Percentiles rank a stretch among this genome's conserved stretches.
Conservation (phyloP, 345 rosid species). For the Eucalyptus microcorys region DNA sequence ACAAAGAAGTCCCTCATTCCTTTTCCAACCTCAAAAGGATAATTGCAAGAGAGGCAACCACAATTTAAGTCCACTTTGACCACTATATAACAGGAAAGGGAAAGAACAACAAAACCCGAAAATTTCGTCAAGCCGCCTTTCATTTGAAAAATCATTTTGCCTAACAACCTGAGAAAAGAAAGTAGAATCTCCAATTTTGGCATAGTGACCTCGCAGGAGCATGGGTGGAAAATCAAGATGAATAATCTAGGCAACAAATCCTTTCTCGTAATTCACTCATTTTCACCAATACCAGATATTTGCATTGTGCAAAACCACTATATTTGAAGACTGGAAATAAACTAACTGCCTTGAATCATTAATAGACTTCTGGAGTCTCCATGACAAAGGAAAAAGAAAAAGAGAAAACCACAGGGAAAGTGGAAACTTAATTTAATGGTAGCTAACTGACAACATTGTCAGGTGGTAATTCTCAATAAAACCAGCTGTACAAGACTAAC, state of each 20-base stretch:
- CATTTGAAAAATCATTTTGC: background rate
- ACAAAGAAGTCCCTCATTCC: background rate
- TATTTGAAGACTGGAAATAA: background rate
- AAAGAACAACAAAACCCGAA: background rate
- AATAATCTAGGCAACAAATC: background rate
- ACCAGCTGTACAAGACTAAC: background rate
- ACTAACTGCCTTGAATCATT: background rate
- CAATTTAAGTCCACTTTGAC: background rate
- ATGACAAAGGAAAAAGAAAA: background rate
- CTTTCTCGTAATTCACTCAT: background rate
- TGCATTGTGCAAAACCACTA: background rate
- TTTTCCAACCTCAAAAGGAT: background rate
- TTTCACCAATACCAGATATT: background rate
- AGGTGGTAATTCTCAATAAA: background rate
- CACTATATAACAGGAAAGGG: background rate
- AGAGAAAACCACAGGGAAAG: background rate
- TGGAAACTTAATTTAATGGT: background rate
- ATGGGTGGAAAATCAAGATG: background rate
- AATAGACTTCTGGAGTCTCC: background rate
- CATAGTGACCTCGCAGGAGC: background rate
- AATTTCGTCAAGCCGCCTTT: background rate
- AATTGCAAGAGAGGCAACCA: background rate
- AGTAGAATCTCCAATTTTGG: background rate
- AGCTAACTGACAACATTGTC: background rate
- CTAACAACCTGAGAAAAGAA: background rate